These are phyloP conservation scores for Sphaerobolus stellatus DNA, from an alignment of 1,284 basidiomycete species.

Conservation along the genomic window DNA sequence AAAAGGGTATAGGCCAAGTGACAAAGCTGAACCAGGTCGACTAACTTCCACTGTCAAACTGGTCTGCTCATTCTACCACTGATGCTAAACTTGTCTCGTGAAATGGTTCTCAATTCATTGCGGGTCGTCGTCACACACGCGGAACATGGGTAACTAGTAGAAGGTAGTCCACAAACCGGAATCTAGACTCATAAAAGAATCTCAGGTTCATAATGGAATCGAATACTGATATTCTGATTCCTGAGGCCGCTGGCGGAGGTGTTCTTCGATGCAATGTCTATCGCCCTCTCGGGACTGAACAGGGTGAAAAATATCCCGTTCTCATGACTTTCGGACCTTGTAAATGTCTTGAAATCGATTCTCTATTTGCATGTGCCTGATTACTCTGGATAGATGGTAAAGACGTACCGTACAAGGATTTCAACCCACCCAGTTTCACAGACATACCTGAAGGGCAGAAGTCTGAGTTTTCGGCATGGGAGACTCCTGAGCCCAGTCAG, in stretches of 20 bases:
- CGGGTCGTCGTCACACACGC: background rate
- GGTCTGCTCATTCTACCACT: too few relatives aligned
- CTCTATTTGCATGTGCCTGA: background rate
- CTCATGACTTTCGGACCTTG: background rate
- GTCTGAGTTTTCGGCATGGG: background rate
- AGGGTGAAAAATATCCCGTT: background rate
- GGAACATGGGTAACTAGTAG: background rate
- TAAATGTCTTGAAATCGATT: background rate
- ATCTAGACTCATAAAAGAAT: background rate
- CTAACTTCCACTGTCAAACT: too few relatives aligned
- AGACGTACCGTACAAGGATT: background rate
- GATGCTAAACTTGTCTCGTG: too few relatives aligned
- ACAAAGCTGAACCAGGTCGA: too few relatives aligned
- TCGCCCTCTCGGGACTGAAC: background rate
- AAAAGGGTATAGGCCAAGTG: too few relatives aligned
- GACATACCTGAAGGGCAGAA: background rate
- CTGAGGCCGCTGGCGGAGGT: background rate
- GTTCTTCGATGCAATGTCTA: background rate
- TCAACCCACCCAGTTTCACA: background rate
- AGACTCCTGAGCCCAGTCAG: background rate
- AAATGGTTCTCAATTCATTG: background rate
- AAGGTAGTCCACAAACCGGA: background rate
- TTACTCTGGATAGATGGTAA: background rate
- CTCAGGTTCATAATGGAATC: background rate
- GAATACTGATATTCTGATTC: background rate